Evolutionary conservation across 2,329 filamentous ascomycete genomes (phyloP).

Genomic region (Karstenula rhodostoma): DNA sequence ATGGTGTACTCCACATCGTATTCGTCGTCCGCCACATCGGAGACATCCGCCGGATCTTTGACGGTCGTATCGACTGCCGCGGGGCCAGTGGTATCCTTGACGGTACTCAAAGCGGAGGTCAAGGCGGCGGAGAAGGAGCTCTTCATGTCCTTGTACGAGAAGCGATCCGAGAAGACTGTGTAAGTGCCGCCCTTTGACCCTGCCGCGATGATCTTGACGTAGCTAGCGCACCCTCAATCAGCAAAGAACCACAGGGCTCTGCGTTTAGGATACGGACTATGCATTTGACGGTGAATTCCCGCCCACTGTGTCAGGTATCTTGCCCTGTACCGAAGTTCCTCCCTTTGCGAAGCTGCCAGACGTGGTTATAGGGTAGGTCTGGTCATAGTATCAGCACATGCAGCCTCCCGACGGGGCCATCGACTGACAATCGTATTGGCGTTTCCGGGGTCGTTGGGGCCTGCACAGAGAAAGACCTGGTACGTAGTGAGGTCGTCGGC

Average conservation of each 20-base stretch:
- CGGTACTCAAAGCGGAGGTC: conserved; percentile 46
- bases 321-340: conserved; percentile 49
- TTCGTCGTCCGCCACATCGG: conserved; percentile 38
- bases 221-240: conserved; percentile 28
- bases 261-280: conserved; percentile 57
- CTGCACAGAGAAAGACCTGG: conserved; percentile 67
- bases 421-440: conserved; percentile 56
- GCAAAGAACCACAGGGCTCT: conserved; percentile 1
- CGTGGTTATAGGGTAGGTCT: conserved; percentile 48
- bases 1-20: conserved; percentile 61
- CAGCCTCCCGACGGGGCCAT: no score
- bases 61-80: conserved; percentile 31
- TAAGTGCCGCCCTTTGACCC: conserved; percentile 63
- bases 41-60: conserved; percentile 26
- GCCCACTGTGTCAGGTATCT: conserved; percentile 35
- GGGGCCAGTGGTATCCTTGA: conserved; percentile 42
- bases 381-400: conserved; percentile 11
- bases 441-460: conserved; percentile 58
- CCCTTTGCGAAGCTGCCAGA: conserved; percentile 54
- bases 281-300: conserved; percentile 57
- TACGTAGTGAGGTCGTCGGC: conserved; percentile 63
- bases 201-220: conserved; percentile 61
- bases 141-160: conserved; percentile 71
- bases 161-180: conserved; percentile 69
- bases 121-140: conserved; percentile 62